Conservation (phyloP, 441 rosid genomes). For the Adansonia gregorii region DNA sequence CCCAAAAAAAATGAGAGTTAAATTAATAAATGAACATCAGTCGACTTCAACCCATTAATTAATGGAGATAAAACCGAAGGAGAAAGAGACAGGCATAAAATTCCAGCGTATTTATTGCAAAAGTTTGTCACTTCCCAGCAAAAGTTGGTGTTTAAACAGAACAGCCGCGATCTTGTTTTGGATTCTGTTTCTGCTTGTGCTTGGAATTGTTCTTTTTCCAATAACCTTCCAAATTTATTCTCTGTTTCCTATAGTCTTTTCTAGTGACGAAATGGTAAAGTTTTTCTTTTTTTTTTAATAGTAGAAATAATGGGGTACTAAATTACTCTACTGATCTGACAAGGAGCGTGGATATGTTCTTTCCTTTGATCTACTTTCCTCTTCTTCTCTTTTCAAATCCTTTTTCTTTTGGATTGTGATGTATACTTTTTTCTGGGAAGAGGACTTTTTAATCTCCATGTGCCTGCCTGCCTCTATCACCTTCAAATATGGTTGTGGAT, state of each 20-base stretch:
- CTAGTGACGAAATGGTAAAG: slow-evolving; percentile 21
- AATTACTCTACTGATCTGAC: slow-evolving; percentile 37
- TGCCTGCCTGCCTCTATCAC: slow-evolving; percentile 52
- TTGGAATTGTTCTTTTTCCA: slow-evolving; percentile 22
- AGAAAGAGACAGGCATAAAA: slow-evolving; percentile 37
- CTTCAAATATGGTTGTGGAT: slow-evolving; percentile 39
- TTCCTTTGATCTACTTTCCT: slow-evolving; percentile 22
- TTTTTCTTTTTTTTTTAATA: background rate
- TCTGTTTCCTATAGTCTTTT: background rate
- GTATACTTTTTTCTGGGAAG: slow-evolving; percentile 35
- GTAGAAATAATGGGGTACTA: slow-evolving; percentile 17
- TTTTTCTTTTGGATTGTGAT: slow-evolving; percentile 47
- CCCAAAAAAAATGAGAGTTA: background rate
- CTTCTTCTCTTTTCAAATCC: slow-evolving; percentile 27
- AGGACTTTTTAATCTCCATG: slow-evolving; percentile 47
- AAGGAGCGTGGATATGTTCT: slow-evolving; percentile 52
- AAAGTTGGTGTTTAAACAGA: slow-evolving; percentile 27
- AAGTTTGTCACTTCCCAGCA: slow-evolving; percentile 40
- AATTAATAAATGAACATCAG: background rate
- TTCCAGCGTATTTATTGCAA: slow-evolving; percentile 34
- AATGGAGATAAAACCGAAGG: slow-evolving; percentile 40
- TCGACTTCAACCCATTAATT: slow-evolving; percentile 6
- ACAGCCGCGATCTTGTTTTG: background rate
- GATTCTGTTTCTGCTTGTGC: slow-evolving; percentile 26
- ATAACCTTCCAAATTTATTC: slow-evolving; percentile 17